Percentiles rank a stretch among this genome's conserved stretches.
phyloP scores from a whole-genome alignment of 441 rosid genomes.

The Monsonia emarginata region DNA sequence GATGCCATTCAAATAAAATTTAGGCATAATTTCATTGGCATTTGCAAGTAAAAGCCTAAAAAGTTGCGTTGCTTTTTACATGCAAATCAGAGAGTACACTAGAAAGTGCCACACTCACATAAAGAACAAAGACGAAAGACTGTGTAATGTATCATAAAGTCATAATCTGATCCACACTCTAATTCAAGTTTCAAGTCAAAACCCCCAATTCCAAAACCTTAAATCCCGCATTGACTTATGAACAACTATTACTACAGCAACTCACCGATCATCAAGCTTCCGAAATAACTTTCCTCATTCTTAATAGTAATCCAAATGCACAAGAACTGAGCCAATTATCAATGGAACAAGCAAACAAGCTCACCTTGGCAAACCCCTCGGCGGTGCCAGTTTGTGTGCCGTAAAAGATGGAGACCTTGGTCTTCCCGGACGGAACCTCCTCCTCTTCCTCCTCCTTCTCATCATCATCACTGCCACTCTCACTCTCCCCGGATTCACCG shows the following conservation, averaged over 20 bases:
- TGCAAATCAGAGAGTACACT: neutral
- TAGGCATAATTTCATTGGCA: neutral
- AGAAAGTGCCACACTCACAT: too few species aligned
- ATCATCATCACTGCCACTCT: conserved; percentile 53
- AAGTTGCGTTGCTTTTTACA: neutral
- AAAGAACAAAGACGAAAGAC: neutral
- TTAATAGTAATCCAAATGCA: neutral
- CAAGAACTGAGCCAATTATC: conserved; percentile 32
- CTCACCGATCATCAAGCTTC: conserved; percentile 21
- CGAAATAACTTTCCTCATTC: neutral
- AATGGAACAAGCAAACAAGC: neutral
- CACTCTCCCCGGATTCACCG: conserved; percentile 30
- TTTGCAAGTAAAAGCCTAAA: neutral
- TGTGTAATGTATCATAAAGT: neutral
- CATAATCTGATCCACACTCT: too few species aligned
- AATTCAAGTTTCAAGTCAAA: too few species aligned
- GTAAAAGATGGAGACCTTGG: conserved; percentile 65
- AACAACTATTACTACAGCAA: neutral
- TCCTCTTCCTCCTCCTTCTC: conserved; percentile 52
- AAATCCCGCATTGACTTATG: neutral
- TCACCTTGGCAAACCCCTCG: conserved; percentile 92
- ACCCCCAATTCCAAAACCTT: neutral
- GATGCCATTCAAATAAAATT: neutral
- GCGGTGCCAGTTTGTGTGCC: conserved; percentile 99
- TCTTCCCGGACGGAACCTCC: conserved; percentile 28